A percentile compares a stretch with the other conserved stretches of the same genome.
Evolutionary conservation across 164 flowering plant species (phyloP).

Genomic region (Chloranthus sessilifolius): DNA sequence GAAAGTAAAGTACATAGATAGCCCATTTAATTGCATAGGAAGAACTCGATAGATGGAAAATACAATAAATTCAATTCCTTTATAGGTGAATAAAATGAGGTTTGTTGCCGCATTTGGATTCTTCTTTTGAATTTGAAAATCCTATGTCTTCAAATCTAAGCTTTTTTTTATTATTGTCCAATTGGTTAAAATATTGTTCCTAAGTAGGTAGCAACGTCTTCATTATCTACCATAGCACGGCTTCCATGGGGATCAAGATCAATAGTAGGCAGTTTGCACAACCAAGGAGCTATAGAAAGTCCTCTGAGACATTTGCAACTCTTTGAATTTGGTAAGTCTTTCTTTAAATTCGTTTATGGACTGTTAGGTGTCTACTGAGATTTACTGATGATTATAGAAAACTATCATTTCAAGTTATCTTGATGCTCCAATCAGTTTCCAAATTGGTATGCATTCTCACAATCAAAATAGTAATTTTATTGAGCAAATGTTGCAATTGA

Average conservation of each 20-base stretch:
- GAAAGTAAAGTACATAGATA: neutral
- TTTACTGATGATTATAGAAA: no score
- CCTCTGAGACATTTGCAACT: constrained; percentile 45
- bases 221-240: constrained; percentile 56
- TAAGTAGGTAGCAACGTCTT: constrained; percentile 53
- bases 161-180: neutral
- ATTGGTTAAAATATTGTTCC: neutral
- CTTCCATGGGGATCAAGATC: constrained; percentile 71
- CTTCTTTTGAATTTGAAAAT: neutral
- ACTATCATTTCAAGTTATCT: no score
- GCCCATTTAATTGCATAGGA: neutral
- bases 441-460: no score
- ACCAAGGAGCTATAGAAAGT: constrained; percentile 18
- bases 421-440: no score
- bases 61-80: neutral
- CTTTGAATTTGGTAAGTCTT: constrained; percentile 60
- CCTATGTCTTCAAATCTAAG: no score
- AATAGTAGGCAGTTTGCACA: constrained; percentile 14
- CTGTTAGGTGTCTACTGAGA: no score
- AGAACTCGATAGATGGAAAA: no score
- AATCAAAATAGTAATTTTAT: no score
- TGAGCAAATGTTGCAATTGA: no score
- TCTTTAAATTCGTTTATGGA: neutral
- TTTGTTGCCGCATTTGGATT: neutral
- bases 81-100: neutral